These are phyloP conservation scores for Macrotyloma uniflorum DNA, from an alignment of 306 rosid species.

Conservation along the genomic window DNA sequence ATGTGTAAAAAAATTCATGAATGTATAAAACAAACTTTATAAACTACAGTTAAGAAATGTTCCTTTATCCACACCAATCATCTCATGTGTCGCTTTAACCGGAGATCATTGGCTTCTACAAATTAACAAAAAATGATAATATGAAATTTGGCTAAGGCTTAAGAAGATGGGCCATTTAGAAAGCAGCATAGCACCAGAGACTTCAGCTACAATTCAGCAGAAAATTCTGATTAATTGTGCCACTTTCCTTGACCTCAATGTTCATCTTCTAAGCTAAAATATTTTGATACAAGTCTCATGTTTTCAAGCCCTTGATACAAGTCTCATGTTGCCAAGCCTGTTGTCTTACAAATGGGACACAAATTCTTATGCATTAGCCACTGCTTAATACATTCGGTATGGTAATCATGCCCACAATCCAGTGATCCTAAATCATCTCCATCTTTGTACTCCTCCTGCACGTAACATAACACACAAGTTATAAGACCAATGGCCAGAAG, in stretches of 20 bases:
- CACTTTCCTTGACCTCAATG: conserved; percentile 37
- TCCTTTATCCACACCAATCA: conserved; percentile 48
- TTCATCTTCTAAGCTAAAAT: conserved; percentile 21
- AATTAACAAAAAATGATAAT: conserved; percentile 44
- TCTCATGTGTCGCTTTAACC: conserved; percentile 51
- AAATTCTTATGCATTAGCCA: conserved; percentile 91
- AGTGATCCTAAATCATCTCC: conserved; percentile 75
- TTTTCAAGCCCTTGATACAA: conserved; percentile 57
- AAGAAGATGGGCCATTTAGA: conserved; percentile 20
- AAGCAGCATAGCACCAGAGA: conserved; percentile 44
- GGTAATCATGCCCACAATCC: conserved; percentile 90
- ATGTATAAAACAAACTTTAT: conserved; percentile 49
- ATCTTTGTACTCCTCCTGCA: conserved; percentile 79
- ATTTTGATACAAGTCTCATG: conserved; percentile 48
- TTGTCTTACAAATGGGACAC: conserved; percentile 94
- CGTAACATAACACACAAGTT: conserved; percentile 3
- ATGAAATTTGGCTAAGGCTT: conserved; percentile 34
- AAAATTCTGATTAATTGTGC: conserved; percentile 39
- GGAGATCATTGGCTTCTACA: conserved; percentile 51
- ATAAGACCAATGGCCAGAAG: conserved; percentile 9
- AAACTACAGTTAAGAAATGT: conserved; percentile 47
- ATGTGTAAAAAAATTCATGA: conserved; percentile 34
- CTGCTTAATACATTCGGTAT: conserved; percentile 69
- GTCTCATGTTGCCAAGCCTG: conserved; percentile 71
- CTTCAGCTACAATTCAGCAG: conserved; percentile 44